Evolutionary conservation across 495 filamentous ascomycete genomes (phyloP).

Genomic region (Penicillium psychrofluorescens): DNA sequence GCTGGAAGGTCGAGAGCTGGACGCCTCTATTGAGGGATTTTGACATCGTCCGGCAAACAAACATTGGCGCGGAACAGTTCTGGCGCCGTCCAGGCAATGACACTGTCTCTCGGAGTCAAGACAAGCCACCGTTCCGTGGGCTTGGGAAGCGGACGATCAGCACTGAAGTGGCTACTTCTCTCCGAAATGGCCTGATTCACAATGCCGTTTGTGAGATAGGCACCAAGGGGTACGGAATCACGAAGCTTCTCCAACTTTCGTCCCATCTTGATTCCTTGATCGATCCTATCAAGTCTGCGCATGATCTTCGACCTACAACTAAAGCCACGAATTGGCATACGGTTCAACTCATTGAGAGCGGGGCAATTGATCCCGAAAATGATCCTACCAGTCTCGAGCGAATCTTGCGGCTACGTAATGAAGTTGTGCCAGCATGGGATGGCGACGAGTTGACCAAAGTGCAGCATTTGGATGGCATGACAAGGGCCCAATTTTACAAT

Average conservation of each 20-base stretch:
- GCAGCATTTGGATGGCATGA: conserved; percentile 14
- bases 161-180: conserved; percentile 46
- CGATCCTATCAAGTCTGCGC: conserved; percentile 3
- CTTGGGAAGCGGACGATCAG: conserved; percentile 47
- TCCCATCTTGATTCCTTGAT: conserved; percentile 21
- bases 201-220: conserved; percentile 25
- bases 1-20: conserved; percentile 36
- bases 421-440: conserved; percentile 32
- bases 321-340: conserved; percentile 41
- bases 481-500: conserved; percentile 27
- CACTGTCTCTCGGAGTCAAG: conserved; percentile 8
- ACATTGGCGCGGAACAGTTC: conserved; percentile 25
- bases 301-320: conserved; percentile 17
- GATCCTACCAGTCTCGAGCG: conserved; percentile 34
- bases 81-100: conserved; percentile 26
- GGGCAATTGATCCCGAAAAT: conserved; percentile 28
- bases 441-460: conserved; percentile 10
- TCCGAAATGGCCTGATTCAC: conserved; percentile 46
- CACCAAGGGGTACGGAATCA: conserved; percentile 13
- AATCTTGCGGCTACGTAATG: conserved; percentile 24
- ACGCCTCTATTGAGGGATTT: conserved; percentile 20
- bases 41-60: conserved; percentile 22
- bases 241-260: conserved; percentile 13
- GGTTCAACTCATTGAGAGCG: conserved; percentile 44
- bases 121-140: conserved; percentile 29